Percentiles rank a stretch among this genome's conserved stretches.
Evolutionary conservation across 805 yeast species (phyloP).

Genomic region (Clavispora asparagi): DNA sequence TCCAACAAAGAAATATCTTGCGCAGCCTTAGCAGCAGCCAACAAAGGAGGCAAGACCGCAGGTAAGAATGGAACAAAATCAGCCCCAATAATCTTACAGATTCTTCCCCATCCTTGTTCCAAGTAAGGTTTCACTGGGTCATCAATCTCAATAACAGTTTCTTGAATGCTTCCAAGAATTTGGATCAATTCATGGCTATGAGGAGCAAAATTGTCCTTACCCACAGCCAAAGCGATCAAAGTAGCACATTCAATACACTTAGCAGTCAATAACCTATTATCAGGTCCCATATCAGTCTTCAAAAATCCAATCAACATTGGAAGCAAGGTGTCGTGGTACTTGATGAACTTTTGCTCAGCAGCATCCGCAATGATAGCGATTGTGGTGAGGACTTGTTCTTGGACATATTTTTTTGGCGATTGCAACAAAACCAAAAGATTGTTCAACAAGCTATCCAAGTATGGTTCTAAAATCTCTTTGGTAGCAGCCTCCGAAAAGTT

Average conservation of each 20-base stretch:
- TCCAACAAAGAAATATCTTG: slow-evolving; percentile 88
- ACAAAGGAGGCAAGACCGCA: slow-evolving; percentile 82
- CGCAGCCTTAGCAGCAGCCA: slow-evolving; percentile 79
- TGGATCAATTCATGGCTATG: slow-evolving; percentile 70
- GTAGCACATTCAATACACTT: slow-evolving; percentile 96
- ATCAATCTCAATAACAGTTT: slow-evolving; percentile 53
- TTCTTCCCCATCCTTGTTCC: slow-evolving; percentile 94
- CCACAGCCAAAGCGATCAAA: slow-evolving; percentile 90
- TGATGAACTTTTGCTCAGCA: slow-evolving; percentile 79
- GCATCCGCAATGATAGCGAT: slow-evolving; percentile 97
- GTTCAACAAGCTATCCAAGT: slow-evolving; percentile 71
- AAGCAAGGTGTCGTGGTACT: slow-evolving; percentile 93
- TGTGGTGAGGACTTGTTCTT: slow-evolving; percentile 94
- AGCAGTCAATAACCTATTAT: slow-evolving; percentile 76
- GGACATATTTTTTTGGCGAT: slow-evolving; percentile 87
- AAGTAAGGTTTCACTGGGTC: slow-evolving; percentile 84
- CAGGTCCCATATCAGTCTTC: slow-evolving; percentile 71
- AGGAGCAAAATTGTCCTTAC: slow-evolving; percentile 78
- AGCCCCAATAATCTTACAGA: slow-evolving; percentile 78
- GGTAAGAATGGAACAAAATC: slow-evolving; percentile 83
- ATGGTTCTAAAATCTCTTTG: slow-evolving; percentile 87
- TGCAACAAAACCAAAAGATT: slow-evolving; percentile 73
- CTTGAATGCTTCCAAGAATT: slow-evolving; percentile 69
- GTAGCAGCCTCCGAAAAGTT: slow-evolving; percentile 91
- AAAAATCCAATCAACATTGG: slow-evolving; percentile 78